These are phyloP conservation scores for Coemansia sp. DNA, from an alignment of 192 early-diverging fungal species.

Conservation along the genomic window DNA sequence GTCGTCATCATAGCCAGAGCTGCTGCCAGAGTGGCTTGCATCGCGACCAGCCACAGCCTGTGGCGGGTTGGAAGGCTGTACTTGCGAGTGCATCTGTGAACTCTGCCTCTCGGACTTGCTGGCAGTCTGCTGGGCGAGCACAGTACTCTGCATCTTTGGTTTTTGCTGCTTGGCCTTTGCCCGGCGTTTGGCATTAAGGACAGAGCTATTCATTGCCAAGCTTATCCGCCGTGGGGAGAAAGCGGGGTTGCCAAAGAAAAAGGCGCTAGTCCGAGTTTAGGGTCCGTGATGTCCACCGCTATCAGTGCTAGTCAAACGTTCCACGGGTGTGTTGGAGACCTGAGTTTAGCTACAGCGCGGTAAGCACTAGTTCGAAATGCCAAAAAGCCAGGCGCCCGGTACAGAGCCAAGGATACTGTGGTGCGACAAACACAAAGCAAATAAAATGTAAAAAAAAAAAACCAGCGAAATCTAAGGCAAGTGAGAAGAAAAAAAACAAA, in stretches of 20 bases:
- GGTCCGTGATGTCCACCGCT: too few relatives aligned
- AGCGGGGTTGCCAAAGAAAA: background rate
- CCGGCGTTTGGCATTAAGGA: constrained; percentile 50
- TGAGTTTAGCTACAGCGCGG: too few relatives aligned
- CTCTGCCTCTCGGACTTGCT: background rate
- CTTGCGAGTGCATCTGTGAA: background rate
- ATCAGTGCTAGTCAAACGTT: too few relatives aligned
- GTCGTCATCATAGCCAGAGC: constrained; percentile 46
- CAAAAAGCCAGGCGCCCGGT: background rate
- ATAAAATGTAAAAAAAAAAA: too few relatives aligned
- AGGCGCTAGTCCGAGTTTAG: background rate
- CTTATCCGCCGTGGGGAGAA: background rate
- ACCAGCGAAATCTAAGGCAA: background rate
- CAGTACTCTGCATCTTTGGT: constrained; percentile 6
- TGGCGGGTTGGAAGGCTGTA: background rate
- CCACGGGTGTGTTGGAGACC: too few relatives aligned
- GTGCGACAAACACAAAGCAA: too few relatives aligned
- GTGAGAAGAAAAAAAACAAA: constrained; percentile 11
- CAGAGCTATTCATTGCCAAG: constrained; percentile 8
- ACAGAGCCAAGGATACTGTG: background rate
- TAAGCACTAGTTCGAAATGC: background rate
- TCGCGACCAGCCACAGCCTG: background rate
- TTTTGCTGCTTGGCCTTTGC: constrained; percentile 53
- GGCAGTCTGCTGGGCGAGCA: background rate
- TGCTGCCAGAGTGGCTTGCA: constrained; percentile 20